These are phyloP conservation scores for Coemansia furcata DNA, from an alignment of 192 early-diverging fungal genomes.

Conservation along the genomic window DNA sequence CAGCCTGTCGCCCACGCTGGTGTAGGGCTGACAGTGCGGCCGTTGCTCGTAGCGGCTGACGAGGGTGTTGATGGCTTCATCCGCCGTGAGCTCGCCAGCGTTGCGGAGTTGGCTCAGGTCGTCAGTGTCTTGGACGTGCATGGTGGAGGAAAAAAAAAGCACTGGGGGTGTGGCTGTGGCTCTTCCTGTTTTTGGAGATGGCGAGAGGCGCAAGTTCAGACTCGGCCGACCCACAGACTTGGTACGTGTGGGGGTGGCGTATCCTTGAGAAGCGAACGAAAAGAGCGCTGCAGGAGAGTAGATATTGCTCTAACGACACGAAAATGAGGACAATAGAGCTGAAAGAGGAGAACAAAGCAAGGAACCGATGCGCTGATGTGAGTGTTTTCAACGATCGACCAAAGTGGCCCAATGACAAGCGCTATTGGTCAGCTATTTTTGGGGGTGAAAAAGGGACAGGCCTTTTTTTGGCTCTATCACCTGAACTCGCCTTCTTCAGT, in stretches of 20 bases:
- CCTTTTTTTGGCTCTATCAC: not conserved
- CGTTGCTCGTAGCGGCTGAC: slow-evolving; percentile 49
- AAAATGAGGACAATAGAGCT: not conserved
- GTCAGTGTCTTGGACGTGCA: slow-evolving; percentile 55
- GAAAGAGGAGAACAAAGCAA: not conserved
- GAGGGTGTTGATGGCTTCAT: slow-evolving; percentile 30
- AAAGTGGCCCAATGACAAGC: not conserved
- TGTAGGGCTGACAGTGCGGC: slow-evolving; percentile 56
- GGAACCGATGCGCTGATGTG: not conserved
- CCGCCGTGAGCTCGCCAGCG: slow-evolving; percentile 20
- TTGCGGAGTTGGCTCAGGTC: slow-evolving; percentile 37
- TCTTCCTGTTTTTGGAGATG: not conserved
- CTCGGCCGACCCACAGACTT: slow-evolving; percentile 2
- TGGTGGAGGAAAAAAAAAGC: not conserved
- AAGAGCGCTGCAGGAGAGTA: not conserved
- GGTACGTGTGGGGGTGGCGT: slow-evolving; percentile 8
- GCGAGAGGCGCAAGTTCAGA: not conserved
- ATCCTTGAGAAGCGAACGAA: not conserved
- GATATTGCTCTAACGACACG: not conserved
- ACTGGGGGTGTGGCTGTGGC: not conserved
- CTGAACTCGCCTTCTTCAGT: no score
- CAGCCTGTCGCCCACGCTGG: slow-evolving; percentile 64
- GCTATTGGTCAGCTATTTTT: not conserved
- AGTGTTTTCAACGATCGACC: not conserved
- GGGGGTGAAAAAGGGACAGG: not conserved